Base-by-base conservation (phyloP, 2,329 filamentous ascomycete species). In the Triangularia verruculosa region DNA sequence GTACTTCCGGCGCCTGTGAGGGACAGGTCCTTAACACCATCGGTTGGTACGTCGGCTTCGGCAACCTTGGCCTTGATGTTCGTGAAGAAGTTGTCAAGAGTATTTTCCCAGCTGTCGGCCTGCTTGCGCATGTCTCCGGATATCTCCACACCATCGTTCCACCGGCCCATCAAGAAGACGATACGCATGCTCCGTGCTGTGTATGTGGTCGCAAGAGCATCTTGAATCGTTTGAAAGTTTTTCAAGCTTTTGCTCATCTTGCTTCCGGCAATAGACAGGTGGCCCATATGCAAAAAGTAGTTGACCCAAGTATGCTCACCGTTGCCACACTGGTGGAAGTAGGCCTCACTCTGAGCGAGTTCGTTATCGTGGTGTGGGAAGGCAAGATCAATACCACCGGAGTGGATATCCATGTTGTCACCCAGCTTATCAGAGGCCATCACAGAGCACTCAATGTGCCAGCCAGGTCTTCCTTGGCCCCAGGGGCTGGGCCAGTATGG, bases 361-460 rank as follows among this genome's bases (percentile, higher is more conserved):
- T 97, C 94, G 70, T 97, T 97, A 75, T 95, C 93, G 76, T 93
- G 93, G 75, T 97, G 93, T 0, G 93, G 93, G 76, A 97, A 97
- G 0, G 89, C 89, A 60, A 98, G 83, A 75, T 98, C 94, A 65
- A 97, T 90, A 63, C 94, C 94, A 27, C 94, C 93, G 22, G 92
- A 96, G 76, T 97, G 94, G 61, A 97, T 91, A 74, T 98, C 94
- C 81, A 98, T 93, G 66, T 89, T 84, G 27, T 87, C 83, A 4
- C 93, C 93, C 1, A 98, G 80, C n/a, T 93, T 85, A 67, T 93
- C 91, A 1, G 91, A 94, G 0, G 93, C 93, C 94, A 98, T 97
- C 15, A 93, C 93, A 1, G 90, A 93, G 86, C 94, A 97, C 79
- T 97, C 93, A 72, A 97, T 97, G 73, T 97, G 94, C 94, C 94